Base-by-base conservation (phyloP, 768 basidiomycete genomes). In the Holtermanniella nyarrowii region DNA sequence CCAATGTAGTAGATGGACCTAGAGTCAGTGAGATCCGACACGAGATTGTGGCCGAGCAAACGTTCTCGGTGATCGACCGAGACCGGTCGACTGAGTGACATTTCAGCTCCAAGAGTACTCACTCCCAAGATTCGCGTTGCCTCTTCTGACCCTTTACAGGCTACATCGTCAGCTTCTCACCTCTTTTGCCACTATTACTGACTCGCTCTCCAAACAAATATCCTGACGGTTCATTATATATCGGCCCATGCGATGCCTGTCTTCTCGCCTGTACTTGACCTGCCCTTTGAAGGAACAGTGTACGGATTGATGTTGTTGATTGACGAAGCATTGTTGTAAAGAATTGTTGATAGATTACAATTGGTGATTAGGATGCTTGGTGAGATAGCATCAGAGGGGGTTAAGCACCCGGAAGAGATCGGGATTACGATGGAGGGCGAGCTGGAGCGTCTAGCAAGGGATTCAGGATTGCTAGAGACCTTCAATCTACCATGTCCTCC, bases 191-290 rank as follows among this genome's bases (percentile, higher is more conserved):
- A 20, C 23, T n/a, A n/a, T n/a, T n/a, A 58, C 76, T 40, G 60
- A 88, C 90, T 80, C 86, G 86, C 76, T 95, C 90, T 58, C 83
- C 83, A 57, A 93, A 93, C 54, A 95, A 69, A 71, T 80, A 84
- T 24, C 89, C 89, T 5, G 82, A 81, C 40, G 89, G 89, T 57
- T 89, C 86, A 66, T 95, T 90, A 72, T 82, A 90, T 49, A 84
- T 82, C 11, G 87, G 85, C 22, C 84, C 82, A 41, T 62, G 61
- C 42, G 54, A 56, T 12, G 63, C 63, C 39, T 57, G 57, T 40
- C 61, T 44, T 44, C 52, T 57, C 5, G 48, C n/a, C n/a, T n/a
- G n/a, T n/a, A n/a, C n/a, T n/a, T n/a, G n/a, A n/a, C n/a, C n/a
- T n/a, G n/a, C n/a, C n/a, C n/a, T n/a, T n/a, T n/a, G n/a, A n/a